phyloP scores from a whole-genome alignment of 805 yeast species.

The Ogataea pini region DNA sequence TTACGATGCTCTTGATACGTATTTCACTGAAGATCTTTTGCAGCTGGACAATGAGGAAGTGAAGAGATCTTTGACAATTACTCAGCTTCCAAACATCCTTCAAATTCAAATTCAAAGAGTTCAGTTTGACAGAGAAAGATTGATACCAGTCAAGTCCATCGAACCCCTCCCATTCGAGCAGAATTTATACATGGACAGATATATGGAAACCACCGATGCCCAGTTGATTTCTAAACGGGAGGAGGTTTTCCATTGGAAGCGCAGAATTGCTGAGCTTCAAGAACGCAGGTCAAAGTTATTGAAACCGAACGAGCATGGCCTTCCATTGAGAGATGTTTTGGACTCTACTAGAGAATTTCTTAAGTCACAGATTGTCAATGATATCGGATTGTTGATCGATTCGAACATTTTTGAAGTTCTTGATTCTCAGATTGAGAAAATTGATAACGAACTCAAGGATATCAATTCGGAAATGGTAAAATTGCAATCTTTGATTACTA shows the following conservation, averaged over 20 bases:
- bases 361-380: constrained; percentile 40
- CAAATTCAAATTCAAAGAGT: constrained; percentile 96
- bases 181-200: constrained; percentile 81
- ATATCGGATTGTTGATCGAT: constrained; percentile 40
- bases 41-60: constrained; percentile 72
- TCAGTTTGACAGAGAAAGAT: constrained; percentile 73
- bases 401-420: constrained; percentile 51
- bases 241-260: constrained; percentile 65
- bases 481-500: constrained; percentile 50
- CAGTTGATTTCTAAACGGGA: constrained; percentile 52
- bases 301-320: constrained; percentile 49
- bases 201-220: constrained; percentile 66
- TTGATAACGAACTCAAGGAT: constrained; percentile 46
- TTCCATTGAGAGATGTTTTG: constrained; percentile 52
- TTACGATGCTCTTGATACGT: constrained; percentile 87
- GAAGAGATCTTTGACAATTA: constrained; percentile 69
- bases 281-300: constrained; percentile 44
- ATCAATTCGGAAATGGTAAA: constrained; percentile 41
- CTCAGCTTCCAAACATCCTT: constrained; percentile 72
- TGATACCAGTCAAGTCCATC: constrained; percentile 77
- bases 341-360: constrained; percentile 59
- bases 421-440: constrained; percentile 44
- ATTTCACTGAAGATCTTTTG: constrained; percentile 73
- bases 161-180: constrained; percentile 83
- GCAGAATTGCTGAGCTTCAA: constrained; percentile 46